A percentile compares a stretch with the other conserved stretches of the same genome.
phyloP scores from a whole-genome alignment of 176 grass and related monocot genomes.

The Hsuehochloa calcarea region DNA sequence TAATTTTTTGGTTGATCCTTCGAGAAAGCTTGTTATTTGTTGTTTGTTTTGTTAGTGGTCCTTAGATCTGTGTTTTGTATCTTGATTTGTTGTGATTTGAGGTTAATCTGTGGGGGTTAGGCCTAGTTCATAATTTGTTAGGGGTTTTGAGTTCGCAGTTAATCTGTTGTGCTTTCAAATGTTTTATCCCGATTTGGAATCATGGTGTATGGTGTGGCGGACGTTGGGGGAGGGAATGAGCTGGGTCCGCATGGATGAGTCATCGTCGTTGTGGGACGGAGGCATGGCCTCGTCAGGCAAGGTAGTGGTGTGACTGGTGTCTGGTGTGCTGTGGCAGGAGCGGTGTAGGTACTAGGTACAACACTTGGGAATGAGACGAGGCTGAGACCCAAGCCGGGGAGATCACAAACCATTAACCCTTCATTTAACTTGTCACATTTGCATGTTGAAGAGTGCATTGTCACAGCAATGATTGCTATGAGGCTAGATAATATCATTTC shows the following conservation, averaged over 20 bases:
- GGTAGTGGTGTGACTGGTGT: neutral
- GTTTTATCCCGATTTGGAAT: too few relatives aligned
- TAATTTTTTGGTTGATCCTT: too few relatives aligned
- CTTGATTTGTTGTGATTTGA: too few relatives aligned
- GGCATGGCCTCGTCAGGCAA: neutral
- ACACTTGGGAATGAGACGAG: neutral
- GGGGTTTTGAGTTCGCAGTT: too few relatives aligned
- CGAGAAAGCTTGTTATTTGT: too few relatives aligned
- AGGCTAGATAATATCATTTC: slow-evolving; percentile 73
- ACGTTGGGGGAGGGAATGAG: too few relatives aligned
- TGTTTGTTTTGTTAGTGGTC: too few relatives aligned
- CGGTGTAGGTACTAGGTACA: neutral
- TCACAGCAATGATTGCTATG: slow-evolving; percentile 67
- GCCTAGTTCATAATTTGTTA: too few relatives aligned
- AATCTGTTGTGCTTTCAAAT: too few relatives aligned
- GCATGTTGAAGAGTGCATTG: slow-evolving; percentile 84
- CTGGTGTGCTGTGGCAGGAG: neutral
- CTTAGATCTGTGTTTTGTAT: too few relatives aligned
- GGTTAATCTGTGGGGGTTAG: too few relatives aligned
- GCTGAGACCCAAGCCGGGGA: neutral
- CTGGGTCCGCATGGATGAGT: neutral
- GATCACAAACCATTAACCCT: neutral
- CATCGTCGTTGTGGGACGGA: neutral
- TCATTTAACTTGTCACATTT: slow-evolving; percentile 32
- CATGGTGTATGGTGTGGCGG: too few relatives aligned